Evolutionary conservation across 257 asterid species (phyloP).

Genomic region (Gentiana straminea): DNA sequence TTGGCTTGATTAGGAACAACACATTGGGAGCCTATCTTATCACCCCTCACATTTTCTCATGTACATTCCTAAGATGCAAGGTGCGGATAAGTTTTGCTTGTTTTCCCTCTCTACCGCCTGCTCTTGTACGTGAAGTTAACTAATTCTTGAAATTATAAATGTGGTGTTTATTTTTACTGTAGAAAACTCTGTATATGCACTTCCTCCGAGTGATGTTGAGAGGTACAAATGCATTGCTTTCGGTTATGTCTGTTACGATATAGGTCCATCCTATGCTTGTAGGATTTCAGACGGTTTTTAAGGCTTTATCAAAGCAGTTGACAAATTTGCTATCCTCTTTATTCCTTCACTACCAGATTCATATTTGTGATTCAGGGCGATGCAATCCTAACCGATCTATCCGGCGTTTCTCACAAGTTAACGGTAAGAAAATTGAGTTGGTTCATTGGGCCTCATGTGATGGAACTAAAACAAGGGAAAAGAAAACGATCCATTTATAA

Average conservation of each 20-base stretch:
- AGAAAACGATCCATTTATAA: too few species aligned
- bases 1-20: conserved; percentile 40
- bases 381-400: conserved; percentile 39
- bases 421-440: conserved; percentile 28
- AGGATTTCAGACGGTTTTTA: not conserved
- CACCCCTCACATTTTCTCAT: too few species aligned
- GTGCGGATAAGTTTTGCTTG: too few species aligned
- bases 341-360: conserved; percentile 39
- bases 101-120: too few species aligned
- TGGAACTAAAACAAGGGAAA: too few species aligned
- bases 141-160: conserved; percentile 4
- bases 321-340: not conserved
- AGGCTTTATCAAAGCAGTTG: not conserved
- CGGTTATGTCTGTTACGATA: not conserved
- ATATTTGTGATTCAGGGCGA: conserved; percentile 65
- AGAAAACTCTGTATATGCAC: conserved; percentile 72
- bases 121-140: conserved; percentile 68
- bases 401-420: conserved; percentile 36
- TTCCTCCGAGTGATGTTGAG: conserved; percentile 70
- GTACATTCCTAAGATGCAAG: too few species aligned
- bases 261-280: not conserved
- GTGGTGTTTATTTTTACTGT: conserved; percentile 11
- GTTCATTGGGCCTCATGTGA: too few species aligned
- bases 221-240: conserved; percentile 33
- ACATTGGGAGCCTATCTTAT: too few species aligned